Evolutionary conservation across 768 basidiomycete species (phyloP), one percentile per base, ranked within the genome.

Genomic region (Cyclocybe cylindracea): DNA sequence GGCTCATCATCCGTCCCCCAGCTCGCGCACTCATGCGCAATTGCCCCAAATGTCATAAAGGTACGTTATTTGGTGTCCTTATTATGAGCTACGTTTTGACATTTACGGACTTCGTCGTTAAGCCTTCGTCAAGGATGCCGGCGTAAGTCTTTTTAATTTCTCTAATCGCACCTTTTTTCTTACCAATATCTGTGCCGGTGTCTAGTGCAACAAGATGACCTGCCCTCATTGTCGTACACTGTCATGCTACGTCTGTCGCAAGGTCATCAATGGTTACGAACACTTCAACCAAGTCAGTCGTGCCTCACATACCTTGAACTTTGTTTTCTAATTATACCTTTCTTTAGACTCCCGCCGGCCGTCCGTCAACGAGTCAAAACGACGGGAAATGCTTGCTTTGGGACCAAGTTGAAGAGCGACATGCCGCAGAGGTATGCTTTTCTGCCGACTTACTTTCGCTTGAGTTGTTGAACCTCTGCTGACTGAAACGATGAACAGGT

Each of bases 201-300:
- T 48, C 34, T 44, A 91, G 86, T 96, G 94, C 72, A 96, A 96
- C 79, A 96, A 96, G 67, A 95, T 97, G 86, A 78, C 74, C 0
- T 92, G 91, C 60, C 81, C 85, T 1, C 70, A 85, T 53, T 96
- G 94, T 61, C 55, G 41, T 1, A 84, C 90, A 0, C 34, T 89
- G 37, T 92, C 87, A 0, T 97, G 94, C 67, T 95, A 97, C 62
- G 73, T 92, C 19, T 96, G 94, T 64, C 79, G 90, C 29, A 59
- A 88, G 61, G 60, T 85, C 33, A 88, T 95, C 37, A 70, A 32
- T 0, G 89, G 89, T 1, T 92, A 93, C 59, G 85, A 90, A 0
- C 91, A 94, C 61, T 93, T 92, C 62, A 66, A 76, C 42, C 71
- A 80, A 44, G 80, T 80, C 6, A 61, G 32, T 75, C 29, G 13